Evolutionary conservation across 208 protist genomes (phyloP), one percentile per base, ranked within the genome.

Genomic region (Crithidia fasciculata): DNA sequence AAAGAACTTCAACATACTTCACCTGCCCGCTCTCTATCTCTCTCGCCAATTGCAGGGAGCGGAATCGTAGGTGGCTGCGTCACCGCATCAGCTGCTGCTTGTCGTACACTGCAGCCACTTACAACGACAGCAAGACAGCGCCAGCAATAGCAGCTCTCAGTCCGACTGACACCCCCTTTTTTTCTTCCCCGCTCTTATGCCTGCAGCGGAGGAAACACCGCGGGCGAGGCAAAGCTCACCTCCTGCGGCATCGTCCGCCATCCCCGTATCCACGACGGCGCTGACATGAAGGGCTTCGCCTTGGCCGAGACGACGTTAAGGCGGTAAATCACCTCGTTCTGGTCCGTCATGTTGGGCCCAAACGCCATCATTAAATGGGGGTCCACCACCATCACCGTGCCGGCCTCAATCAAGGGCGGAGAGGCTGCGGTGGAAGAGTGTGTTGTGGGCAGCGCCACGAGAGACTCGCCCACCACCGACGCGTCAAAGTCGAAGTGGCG

Each of bases 311-410:
- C 87, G 18, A 95, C 69, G 64, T 94, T 85, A 8, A 94, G 63
- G 37, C 81, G 86, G 57, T 93, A 94, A n/a, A 93, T 68, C 8
- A 91, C 83, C 59, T 90, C 82, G 28, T 41, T 73, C 44, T 84
- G 43, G 1, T 65, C 39, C 2, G 88, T 91, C 40, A 91, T 69
- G 74, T 96, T 95, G 13, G 78, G 49, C 2, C 90, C 88, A 57
- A 95, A 89, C 2, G 69, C 92, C 82, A 94, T 86, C 83, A 96
- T 83, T 57, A 96, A 63, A 66, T 93, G 87, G 12, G 92, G 92
- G 56, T 96, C 88, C 9, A 93, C 63, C 52, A 91, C 83, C 65
- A 95, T 82, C 64, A 95, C 87, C 5, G 86, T 80, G 13, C 92
- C 92, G 12, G 84, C 80, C 4, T 55, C 67, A 55, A 93, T 86